A percentile compares a stretch with the other conserved stretches of the same genome.
These are phyloP conservation scores for Aegilops tauschii DNA, from an alignment of 176 grass and related monocot genomes.

Conservation along the genomic window DNA sequence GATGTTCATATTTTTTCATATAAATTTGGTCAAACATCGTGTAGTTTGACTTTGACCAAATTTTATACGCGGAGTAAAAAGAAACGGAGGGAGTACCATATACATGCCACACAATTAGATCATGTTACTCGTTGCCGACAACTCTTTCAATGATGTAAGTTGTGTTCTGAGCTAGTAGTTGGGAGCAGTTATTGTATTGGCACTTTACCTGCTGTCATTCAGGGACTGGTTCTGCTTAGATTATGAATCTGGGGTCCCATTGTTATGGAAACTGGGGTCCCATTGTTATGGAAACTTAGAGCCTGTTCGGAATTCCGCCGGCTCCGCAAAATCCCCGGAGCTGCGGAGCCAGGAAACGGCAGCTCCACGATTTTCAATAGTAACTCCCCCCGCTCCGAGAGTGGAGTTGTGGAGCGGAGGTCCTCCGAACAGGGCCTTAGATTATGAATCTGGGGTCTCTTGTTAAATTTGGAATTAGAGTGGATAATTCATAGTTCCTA, in stretches of 20 bases:
- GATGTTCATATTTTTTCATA: too few species aligned
- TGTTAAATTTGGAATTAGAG: constrained; percentile 13
- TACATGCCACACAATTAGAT: background rate
- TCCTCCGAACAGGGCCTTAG: background rate
- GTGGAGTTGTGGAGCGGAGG: too few species aligned
- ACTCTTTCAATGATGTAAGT: background rate
- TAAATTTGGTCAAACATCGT: too few species aligned
- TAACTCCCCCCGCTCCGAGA: too few species aligned
- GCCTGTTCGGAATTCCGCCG: too few species aligned
- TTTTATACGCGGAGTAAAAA: too few species aligned
- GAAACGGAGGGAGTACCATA: background rate
- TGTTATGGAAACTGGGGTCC: background rate
- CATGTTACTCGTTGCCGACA: constrained; percentile 3
- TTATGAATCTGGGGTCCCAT: constrained; percentile 17
- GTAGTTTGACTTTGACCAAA: too few species aligned
- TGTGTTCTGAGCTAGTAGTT: background rate
- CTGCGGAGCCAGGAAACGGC: too few species aligned
- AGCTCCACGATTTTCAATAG: too few species aligned
- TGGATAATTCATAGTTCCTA: background rate
- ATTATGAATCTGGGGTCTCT: constrained; percentile 7
- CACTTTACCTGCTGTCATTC: background rate
- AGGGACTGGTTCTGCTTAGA: background rate
- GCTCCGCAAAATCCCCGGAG: too few species aligned
- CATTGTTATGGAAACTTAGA: background rate
- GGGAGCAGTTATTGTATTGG: background rate